phyloP scores from a whole-genome alignment of 108 stramenopile genomes.

The Epipyxis sp. region DNA sequence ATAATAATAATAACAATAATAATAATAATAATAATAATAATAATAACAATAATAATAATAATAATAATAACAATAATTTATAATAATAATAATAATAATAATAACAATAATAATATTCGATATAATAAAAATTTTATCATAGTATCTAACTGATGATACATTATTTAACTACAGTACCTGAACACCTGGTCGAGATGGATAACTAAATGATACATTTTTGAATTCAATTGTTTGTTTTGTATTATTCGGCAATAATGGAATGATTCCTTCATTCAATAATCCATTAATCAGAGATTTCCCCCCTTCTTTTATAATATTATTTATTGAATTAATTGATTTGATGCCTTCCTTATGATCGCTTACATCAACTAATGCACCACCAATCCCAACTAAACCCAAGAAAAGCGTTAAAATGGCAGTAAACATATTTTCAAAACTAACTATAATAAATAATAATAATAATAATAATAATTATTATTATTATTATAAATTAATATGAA shows the following conservation, averaged over 20 bases:
- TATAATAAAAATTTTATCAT: no score
- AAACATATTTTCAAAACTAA: neutral
- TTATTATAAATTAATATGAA: no score
- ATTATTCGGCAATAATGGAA: neutral
- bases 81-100: no score
- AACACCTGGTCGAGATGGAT: constrained; percentile 58
- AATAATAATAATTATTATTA: no score
- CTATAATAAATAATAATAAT: no score
- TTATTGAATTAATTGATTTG: neutral
- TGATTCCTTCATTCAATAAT: neutral
- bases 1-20: no score
- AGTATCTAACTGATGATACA: no score
- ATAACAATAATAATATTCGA: no score
- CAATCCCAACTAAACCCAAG: neutral
- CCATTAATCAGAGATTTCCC: neutral
- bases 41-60: constrained; percentile 61
- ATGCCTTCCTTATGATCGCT: neutral
- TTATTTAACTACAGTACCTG: no score
- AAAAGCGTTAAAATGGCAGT: neutral
- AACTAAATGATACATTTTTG: constrained; percentile 50
- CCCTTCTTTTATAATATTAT: neutral
- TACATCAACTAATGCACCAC: neutral
- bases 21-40: no score
- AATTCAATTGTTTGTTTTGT: constrained; percentile 35
- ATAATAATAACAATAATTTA: no score